A percentile compares a stretch with the other conserved stretches of the same genome.
These are phyloP conservation scores for Podaxis rugospora DNA, from an alignment of 768 basidiomycete genomes.

Conservation along the genomic window DNA sequence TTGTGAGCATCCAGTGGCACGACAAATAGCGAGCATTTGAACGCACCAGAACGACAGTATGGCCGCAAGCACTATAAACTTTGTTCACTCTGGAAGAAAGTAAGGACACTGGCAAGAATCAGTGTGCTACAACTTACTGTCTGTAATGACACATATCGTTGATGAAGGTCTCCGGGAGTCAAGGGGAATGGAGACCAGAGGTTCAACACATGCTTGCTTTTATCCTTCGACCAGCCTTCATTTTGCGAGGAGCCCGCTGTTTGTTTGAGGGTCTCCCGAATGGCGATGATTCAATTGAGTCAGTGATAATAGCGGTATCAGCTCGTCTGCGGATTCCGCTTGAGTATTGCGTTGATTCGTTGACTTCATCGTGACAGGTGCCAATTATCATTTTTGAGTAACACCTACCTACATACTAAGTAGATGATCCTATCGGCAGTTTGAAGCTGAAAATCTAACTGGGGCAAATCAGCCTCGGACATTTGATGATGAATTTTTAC, in stretches of 20 bases:
- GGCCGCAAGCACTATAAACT: neutral
- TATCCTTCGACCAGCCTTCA: neutral
- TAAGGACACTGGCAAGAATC: no score
- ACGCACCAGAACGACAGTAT: conserved; percentile 2
- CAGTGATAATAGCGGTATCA: neutral
- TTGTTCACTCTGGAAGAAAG: neutral
- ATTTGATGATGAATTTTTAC: neutral
- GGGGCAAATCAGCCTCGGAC: neutral
- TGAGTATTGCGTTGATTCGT: neutral
- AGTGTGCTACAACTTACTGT: neutral
- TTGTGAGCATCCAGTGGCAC: neutral
- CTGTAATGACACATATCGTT: conserved; percentile 6
- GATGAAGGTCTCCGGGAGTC: neutral
- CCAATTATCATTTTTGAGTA: neutral
- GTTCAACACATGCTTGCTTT: neutral
- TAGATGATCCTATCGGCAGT: neutral
- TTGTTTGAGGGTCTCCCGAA: conserved; percentile 4
- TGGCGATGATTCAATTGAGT: conserved; percentile 6
- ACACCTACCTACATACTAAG: neutral
- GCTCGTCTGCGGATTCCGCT: neutral
- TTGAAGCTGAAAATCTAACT: neutral
- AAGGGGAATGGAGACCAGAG: neutral
- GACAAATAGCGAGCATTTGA: neutral
- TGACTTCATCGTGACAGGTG: conserved; percentile 8
- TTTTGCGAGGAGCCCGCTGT: neutral